phyloP scores from a whole-genome alignment of 2,329 filamentous ascomycete species.

The Aureobasidium vineae region DNA sequence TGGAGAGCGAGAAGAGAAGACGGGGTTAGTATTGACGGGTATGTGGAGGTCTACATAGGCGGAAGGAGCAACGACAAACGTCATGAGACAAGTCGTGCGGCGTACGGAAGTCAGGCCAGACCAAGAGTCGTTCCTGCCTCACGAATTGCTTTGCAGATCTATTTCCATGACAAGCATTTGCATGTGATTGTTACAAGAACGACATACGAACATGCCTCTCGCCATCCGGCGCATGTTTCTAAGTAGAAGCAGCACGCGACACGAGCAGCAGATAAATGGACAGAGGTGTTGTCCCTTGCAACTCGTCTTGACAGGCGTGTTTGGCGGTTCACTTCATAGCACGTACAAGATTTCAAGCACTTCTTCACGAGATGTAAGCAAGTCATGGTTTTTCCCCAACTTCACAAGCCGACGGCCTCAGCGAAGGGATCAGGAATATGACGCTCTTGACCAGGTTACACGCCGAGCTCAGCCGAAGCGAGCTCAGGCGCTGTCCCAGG shows the following conservation, averaged over 20 bases:
- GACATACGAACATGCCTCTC: neutral
- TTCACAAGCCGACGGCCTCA: conserved; percentile 86
- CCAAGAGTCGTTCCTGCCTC: neutral
- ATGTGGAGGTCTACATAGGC: neutral
- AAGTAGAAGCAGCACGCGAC: neutral
- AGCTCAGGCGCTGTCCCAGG: conserved; percentile 60
- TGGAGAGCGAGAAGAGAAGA: neutral
- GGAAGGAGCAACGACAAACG: conserved; percentile 9
- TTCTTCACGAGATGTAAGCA: conserved; percentile 34
- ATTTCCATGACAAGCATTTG: neutral
- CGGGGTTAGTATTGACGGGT: neutral
- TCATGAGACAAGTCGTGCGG: neutral
- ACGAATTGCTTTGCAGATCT: neutral
- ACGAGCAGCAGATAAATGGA: neutral
- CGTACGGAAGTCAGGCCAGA: neutral
- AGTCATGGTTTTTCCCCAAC: conserved; percentile 86
- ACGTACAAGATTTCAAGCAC: neutral
- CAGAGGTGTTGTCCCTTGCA: neutral
- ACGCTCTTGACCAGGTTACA: conserved; percentile 57
- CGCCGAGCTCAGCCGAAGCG: conserved; percentile 67
- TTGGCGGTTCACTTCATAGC: neutral
- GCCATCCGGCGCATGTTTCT: neutral
- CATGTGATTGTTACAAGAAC: neutral
- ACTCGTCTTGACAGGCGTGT: conserved; percentile 13
- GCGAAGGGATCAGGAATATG: conserved; percentile 90